Percentiles rank a stretch among this genome's conserved stretches.
phyloP scores from a whole-genome alignment of 2,329 filamentous ascomycete genomes.

The Sarocladiaceae sp. region DNA sequence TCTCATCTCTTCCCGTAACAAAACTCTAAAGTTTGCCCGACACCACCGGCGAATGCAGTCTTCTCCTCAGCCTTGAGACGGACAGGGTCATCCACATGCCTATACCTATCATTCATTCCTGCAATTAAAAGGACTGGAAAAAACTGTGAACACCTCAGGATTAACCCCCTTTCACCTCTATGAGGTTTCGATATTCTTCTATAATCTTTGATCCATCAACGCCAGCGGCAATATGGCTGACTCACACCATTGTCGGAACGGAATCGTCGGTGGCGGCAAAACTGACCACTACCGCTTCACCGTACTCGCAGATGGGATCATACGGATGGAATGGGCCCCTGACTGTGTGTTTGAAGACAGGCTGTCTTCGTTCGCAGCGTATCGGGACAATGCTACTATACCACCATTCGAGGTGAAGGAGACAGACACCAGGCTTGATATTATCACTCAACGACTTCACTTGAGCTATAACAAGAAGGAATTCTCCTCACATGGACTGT shows the following conservation, averaged over 20 bases:
- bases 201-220: not conserved
- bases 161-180: not conserved
- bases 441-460: slow-evolving; percentile 48
- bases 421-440: slow-evolving; percentile 40
- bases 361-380: slow-evolving; percentile 54
- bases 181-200: not conserved
- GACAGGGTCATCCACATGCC: not conserved
- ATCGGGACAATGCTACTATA: slow-evolving; percentile 36
- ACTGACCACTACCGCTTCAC: slow-evolving; percentile 59
- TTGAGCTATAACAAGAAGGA: slow-evolving; percentile 51
- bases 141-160: not conserved
- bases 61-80: not conserved
- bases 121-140: not conserved
- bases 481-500: slow-evolving; percentile 49
- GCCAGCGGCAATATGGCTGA: not conserved
- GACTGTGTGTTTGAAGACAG: slow-evolving; percentile 57
- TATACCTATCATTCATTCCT: not conserved
- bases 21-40: not conserved
- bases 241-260: not conserved
- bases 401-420: slow-evolving; percentile 43
- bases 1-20: not conserved
- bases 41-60: not conserved
- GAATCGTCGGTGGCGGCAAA: slow-evolving; percentile 19
- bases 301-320: slow-evolving; percentile 46
- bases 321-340: slow-evolving; percentile 56